A percentile compares a stretch with the other conserved stretches of the same genome.
These are phyloP conservation scores for Rubus parviflorus DNA, from an alignment of 306 rosid genomes.

Conservation along the genomic window DNA sequence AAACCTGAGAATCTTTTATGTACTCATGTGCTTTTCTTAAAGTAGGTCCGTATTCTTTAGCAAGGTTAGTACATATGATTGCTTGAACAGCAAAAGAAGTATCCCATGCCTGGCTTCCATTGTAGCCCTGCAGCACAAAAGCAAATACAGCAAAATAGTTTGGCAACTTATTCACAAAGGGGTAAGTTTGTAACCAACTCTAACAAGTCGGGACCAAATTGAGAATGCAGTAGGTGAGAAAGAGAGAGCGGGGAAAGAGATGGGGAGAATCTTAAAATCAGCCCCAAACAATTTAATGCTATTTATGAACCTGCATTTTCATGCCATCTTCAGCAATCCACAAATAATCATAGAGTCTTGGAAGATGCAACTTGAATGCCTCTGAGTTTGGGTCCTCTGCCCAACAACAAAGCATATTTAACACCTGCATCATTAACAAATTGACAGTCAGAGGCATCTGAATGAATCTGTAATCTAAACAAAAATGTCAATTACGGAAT, in stretches of 20 bases:
- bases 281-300: neutral
- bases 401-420: conserved; percentile 94
- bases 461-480: neutral
- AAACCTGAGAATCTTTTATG: conserved; percentile 62
- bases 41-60: conserved; percentile 52
- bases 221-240: neutral
- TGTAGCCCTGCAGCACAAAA: conserved; percentile 65
- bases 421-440: conserved; percentile 56
- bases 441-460: conserved; percentile 14
- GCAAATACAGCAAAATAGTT: neutral
- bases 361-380: conserved; percentile 85
- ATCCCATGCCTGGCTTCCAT: conserved; percentile 89
- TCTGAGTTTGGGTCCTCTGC: conserved; percentile 83
- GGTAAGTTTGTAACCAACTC: neutral
- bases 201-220: neutral
- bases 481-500: no score
- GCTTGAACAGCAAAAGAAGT: conserved; percentile 76
- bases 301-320: conserved; percentile 76
- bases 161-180: neutral
- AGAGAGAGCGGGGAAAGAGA: neutral
- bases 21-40: conserved; percentile 59
- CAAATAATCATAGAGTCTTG: conserved; percentile 65
- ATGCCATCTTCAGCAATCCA: conserved; percentile 98
- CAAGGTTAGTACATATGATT: conserved; percentile 58
- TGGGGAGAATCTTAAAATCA: conserved; percentile 6